Percentiles rank a stretch among this genome's conserved stretches.
phyloP scores from a whole-genome alignment of 208 protist species.

The Trypanosoma theileri region DNA sequence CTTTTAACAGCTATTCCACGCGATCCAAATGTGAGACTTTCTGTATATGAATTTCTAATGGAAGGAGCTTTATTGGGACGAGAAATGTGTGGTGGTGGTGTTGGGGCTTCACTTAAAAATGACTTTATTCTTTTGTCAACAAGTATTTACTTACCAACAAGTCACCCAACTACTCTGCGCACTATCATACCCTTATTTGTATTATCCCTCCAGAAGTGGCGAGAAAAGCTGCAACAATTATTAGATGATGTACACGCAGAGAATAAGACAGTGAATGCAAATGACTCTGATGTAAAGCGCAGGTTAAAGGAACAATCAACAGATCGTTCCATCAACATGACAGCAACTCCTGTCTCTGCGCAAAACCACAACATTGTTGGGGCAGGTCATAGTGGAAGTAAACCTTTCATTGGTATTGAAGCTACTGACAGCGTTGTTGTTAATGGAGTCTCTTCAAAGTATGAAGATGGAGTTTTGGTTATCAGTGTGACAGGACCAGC shows the following conservation, averaged over 20 bases:
- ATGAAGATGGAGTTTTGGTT: slow-evolving; percentile 62
- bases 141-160: slow-evolving; percentile 72
- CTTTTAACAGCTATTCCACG: slow-evolving; percentile 56
- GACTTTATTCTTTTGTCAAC: slow-evolving; percentile 74
- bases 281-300: neutral
- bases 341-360: neutral
- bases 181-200: slow-evolving; percentile 64
- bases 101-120: slow-evolving; percentile 64
- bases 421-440: slow-evolving; percentile 54
- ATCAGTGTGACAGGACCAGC: slow-evolving; percentile 59
- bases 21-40: slow-evolving; percentile 34
- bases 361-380: neutral
- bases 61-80: slow-evolving; percentile 69
- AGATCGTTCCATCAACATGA: neutral
- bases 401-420: slow-evolving; percentile 56
- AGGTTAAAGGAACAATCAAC: slow-evolving; percentile 3
- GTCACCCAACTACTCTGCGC: slow-evolving; percentile 61
- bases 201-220: slow-evolving; percentile 66
- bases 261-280: neutral
- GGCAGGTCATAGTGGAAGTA: slow-evolving; percentile 2
- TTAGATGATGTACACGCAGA: slow-evolving; percentile 16
- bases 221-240: slow-evolving; percentile 43
- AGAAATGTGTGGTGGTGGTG: slow-evolving; percentile 69
- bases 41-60: slow-evolving; percentile 70
- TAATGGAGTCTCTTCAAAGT: slow-evolving; percentile 56